Evolutionary conservation across 495 filamentous ascomycete genomes (phyloP).

Genomic region (Haplographium delicatum): DNA sequence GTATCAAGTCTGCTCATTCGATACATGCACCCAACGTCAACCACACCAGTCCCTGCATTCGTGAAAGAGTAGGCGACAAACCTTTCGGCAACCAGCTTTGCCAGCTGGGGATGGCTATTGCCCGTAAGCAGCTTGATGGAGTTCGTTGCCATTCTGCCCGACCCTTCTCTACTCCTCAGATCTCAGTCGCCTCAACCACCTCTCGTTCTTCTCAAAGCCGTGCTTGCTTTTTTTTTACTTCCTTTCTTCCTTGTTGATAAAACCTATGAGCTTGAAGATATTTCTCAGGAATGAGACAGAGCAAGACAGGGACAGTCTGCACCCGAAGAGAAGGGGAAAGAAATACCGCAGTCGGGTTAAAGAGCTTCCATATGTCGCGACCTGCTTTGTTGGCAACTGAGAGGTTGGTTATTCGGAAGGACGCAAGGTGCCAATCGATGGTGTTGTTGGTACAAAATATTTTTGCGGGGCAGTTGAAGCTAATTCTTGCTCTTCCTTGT

Average conservation of each 20-base stretch:
- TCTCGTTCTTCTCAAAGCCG: too few species aligned
- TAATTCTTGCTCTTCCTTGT: not conserved
- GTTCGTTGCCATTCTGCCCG: slow-evolving; percentile 61
- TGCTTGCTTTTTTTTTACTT: too few species aligned
- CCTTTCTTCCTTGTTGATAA: not conserved
- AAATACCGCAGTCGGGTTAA: not conserved
- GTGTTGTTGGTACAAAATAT: slow-evolving; percentile 5
- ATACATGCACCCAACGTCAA: too few species aligned
- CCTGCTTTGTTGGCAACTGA: not conserved
- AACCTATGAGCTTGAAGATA: not conserved
- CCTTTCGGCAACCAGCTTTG: slow-evolving; percentile 86
- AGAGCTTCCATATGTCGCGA: too few species aligned
- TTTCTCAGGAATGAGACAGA: not conserved
- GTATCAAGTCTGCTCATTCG: too few species aligned
- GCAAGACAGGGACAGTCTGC: too few species aligned
- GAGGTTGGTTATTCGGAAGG: not conserved
- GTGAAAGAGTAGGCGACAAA: slow-evolving; percentile 29
- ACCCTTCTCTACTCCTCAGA: not conserved
- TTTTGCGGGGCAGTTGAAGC: slow-evolving; percentile 4
- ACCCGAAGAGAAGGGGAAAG: not conserved
- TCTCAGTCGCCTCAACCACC: not conserved
- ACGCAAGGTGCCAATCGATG: not conserved
- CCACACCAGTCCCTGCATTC: slow-evolving; percentile 16
- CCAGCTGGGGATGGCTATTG: slow-evolving; percentile 89
- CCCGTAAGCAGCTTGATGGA: slow-evolving; percentile 95